Evolutionary conservation across 2,329 filamentous ascomycete genomes (phyloP), one percentile per base, ranked within the genome.

Genomic region (Lasiodiplodia hormozganensis): DNA sequence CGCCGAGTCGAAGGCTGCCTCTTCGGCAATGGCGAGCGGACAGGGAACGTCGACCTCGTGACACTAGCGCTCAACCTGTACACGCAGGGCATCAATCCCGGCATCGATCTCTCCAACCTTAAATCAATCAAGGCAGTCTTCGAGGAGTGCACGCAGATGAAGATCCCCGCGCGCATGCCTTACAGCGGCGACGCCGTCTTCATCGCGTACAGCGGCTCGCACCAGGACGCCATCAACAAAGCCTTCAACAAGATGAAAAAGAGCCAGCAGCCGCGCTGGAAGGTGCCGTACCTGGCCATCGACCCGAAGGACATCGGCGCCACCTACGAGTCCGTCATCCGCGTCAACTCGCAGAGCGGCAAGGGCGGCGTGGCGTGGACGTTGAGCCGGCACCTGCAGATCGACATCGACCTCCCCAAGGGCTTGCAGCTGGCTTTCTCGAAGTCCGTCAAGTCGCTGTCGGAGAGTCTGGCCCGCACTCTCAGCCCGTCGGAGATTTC

Each of bases 161-260:
- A 94, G 8, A 89, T 97, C 4, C 94, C 97, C 76, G 91, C 92
- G 64, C 89, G 95, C 72, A 92, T 93, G 70, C 95, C 94, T 0
- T 98, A 98, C 76, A 94, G 92, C 65, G 95, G 94, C 34, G 92
- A 92, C 74, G 87, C 97, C 72, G 94, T 97, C 21, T 91, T 95
- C 34, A 96, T 91, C 77, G 94, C 94, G 28, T 97, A 97, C 82
- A 93, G 90, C 72, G 94, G 94, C 67, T 93, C 90, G 28, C 95
- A 98, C 80, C 94, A 98, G 81, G 94, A 97, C 77, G 94, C 95
- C 67, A 97, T 97, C 84, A 96, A 96, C 82, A 97, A 97, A 85
- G 85, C 85, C 21, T 94, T 95, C 84, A 87, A 92, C 77, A 76
- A 84, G 43, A 90, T 94, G 69, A 86, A 94, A 76, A 81, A 85